Conservation (phyloP, 1,284 basidiomycete species). For the Mycosarcoma mackinlayi region DNA sequence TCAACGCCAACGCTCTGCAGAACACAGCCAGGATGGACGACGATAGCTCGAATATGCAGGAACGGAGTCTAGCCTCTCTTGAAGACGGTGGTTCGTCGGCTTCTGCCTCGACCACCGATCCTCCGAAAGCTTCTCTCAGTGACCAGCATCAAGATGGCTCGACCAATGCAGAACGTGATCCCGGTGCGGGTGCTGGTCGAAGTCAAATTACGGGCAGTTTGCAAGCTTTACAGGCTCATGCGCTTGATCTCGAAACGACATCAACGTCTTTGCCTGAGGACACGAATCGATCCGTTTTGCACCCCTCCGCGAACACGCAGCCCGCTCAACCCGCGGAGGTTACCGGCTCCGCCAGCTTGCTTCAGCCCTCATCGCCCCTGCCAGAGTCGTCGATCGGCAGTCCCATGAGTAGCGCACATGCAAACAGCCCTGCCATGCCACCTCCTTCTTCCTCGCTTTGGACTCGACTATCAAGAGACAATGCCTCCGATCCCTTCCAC, state of each 20-base stretch:
- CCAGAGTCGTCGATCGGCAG: conserved; percentile 33
- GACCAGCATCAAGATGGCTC: too few species aligned
- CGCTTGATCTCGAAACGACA: too few species aligned
- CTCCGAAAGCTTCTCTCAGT: too few species aligned
- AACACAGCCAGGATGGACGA: neutral
- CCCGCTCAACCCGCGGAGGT: neutral
- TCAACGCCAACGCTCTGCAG: too few species aligned
- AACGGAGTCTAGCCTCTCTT: neutral
- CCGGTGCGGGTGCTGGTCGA: too few species aligned
- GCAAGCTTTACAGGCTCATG: too few species aligned
- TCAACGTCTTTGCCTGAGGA: neutral
- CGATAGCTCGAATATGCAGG: neutral
- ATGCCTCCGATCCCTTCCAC: conserved; percentile 12
- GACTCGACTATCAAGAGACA: neutral
- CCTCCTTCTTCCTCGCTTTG: conserved; percentile 13
- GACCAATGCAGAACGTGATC: too few species aligned
- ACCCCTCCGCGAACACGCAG: neutral
- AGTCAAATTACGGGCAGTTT: too few species aligned
- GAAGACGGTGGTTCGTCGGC: neutral
- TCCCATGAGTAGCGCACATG: conserved; percentile 30
- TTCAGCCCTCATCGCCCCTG: conserved; percentile 18
- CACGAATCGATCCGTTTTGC: neutral
- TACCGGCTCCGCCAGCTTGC: conserved; percentile 5
- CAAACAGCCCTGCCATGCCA: conserved; percentile 18
- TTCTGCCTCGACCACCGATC: too few species aligned